A percentile compares a stretch with the other conserved stretches of the same genome.
These are phyloP conservation scores for Brassica carinata DNA, from an alignment of 345 rosid species.

Conservation along the genomic window DNA sequence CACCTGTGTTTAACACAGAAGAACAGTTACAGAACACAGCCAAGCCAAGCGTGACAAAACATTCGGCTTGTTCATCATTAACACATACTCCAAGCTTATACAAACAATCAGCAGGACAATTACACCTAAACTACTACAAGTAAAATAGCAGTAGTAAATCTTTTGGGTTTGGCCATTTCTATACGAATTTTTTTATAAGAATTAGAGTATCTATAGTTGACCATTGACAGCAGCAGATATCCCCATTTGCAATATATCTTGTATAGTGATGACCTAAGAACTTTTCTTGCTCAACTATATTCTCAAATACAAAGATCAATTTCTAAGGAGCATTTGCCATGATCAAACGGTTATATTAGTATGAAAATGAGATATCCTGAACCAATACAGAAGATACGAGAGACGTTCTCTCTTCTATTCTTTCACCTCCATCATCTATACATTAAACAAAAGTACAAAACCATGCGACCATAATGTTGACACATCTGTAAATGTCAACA, in stretches of 20 bases:
- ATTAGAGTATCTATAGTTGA: no score
- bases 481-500: constrained; percentile 10
- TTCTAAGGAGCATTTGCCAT: constrained; percentile 2
- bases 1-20: constrained; percentile 57
- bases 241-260: background rate
- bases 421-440: constrained; percentile 14
- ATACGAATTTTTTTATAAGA: no score
- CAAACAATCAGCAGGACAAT: constrained; percentile 9
- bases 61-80: background rate
- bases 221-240: constrained; percentile 19
- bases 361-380: background rate
- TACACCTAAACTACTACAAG: background rate
- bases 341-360: constrained; percentile 3
- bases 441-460: background rate
- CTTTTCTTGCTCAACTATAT: constrained; percentile 16
- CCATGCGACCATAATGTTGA: background rate
- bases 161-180: constrained; percentile 16
- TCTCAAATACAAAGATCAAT: background rate
- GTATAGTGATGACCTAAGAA: no score
- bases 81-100: constrained; percentile 7
- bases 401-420: background rate
- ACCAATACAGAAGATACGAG: background rate
- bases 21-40: constrained; percentile 3
- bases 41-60: background rate
- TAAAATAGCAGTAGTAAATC: background rate